A percentile compares a stretch with the other conserved stretches of the same genome.
These are phyloP conservation scores for Fusarium praegraminearum DNA, from an alignment of 2,329 filamentous ascomycete species.

Conservation along the genomic window DNA sequence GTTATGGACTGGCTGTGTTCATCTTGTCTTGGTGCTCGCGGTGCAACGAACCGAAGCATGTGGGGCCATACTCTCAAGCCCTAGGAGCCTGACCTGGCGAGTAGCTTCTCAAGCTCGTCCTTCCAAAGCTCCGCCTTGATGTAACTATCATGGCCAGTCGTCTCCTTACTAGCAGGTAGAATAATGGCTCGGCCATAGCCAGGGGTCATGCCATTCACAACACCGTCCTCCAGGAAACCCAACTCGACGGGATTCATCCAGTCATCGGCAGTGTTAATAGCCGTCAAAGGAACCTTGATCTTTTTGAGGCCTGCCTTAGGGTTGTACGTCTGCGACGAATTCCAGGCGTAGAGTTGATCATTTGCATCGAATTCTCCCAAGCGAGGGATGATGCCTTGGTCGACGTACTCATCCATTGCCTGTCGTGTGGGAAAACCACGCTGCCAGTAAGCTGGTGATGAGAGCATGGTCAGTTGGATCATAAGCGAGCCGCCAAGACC, in stretches of 20 bases:
- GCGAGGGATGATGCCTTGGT: conserved; percentile 2
- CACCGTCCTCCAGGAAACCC: conserved; percentile 3
- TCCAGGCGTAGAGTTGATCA: conserved; percentile 30
- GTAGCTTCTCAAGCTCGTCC: conserved; percentile 10
- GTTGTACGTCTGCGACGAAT: conserved; percentile 13
- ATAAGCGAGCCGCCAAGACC: conserved; percentile 15
- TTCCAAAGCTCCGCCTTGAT: conserved; percentile 33
- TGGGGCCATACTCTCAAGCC: background rate
- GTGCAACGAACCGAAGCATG: background rate
- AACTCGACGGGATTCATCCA: conserved; percentile 28
- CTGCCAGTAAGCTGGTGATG: conserved; percentile 24
- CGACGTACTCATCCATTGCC: conserved; percentile 13
- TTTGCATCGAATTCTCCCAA: conserved; percentile 19
- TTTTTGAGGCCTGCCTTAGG: conserved; percentile 9
- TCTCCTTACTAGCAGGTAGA: conserved; percentile 15
- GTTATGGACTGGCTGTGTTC: background rate
- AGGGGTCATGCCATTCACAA: conserved; percentile 12
- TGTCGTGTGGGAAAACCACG: conserved; percentile 6
- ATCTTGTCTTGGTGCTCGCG: background rate
- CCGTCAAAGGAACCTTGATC: conserved; percentile 24
- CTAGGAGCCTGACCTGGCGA: background rate
- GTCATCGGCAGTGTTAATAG: conserved; percentile 30
- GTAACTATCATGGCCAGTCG: conserved; percentile 26
- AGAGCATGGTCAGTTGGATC: conserved; percentile 26
- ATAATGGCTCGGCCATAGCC: background rate